Percentiles rank a stretch among this genome's conserved stretches.
phyloP scores from a whole-genome alignment of 495 filamentous ascomycete species.

The Cenococcum geophilum region DNA sequence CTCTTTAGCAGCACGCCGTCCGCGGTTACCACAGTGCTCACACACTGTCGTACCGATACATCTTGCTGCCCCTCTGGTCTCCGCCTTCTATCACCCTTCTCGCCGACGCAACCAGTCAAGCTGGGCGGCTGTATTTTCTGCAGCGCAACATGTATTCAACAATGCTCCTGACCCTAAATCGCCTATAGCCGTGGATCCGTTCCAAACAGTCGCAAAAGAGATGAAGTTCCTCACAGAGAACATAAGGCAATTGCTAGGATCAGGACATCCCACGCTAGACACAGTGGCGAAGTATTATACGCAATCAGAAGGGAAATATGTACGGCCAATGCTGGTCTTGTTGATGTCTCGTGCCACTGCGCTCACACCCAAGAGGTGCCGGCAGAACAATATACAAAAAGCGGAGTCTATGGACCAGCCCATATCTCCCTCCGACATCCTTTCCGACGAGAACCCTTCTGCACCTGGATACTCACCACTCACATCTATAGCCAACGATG shows the following conservation, averaged over 20 bases:
- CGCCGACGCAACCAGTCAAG: constrained; percentile 45
- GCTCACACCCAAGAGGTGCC: constrained; percentile 59
- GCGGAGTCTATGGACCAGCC: constrained; percentile 57
- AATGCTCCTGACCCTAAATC: constrained; percentile 38
- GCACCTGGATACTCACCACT: constrained; percentile 36
- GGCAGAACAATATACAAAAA: constrained; percentile 29
- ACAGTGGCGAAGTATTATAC: constrained; percentile 98
- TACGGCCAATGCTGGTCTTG: constrained; percentile 86
- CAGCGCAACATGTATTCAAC: constrained; percentile 69
- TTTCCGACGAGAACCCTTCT: constrained; percentile 74
- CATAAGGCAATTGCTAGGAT: constrained; percentile 79
- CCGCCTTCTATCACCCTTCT: constrained; percentile 32
- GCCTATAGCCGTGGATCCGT: constrained; percentile 41
- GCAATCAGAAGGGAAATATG: constrained; percentile 92
- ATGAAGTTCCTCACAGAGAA: constrained; percentile 90
- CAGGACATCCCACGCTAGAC: constrained; percentile 87
- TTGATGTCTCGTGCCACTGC: constrained; percentile 93
- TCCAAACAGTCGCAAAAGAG: constrained; percentile 76
- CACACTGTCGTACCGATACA: background rate
- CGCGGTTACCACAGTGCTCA: constrained; percentile 9
- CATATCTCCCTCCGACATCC: constrained; percentile 66
- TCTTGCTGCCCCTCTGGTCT: background rate
- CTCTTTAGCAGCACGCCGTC: background rate
- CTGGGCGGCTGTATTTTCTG: constrained; percentile 65
- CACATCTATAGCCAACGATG: constrained; percentile 46